Evolutionary conservation across 352 stramenopile species (phyloP), one percentile per base, ranked within the genome.

Genomic region (Saprolegnia parasitica): DNA sequence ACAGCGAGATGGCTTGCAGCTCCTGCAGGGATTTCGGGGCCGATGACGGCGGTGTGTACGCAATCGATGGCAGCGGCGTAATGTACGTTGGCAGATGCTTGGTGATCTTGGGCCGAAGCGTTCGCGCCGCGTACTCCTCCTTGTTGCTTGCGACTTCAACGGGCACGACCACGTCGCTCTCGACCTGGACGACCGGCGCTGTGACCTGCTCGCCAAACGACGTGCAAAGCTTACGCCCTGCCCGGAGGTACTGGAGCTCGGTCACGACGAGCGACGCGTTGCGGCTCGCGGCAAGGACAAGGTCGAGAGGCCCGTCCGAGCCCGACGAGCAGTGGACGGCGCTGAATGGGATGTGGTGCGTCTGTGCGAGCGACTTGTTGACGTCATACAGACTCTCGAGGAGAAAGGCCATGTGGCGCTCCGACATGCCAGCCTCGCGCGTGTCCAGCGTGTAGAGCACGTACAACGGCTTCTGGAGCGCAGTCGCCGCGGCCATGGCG

Each of bases 141-240:
- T 99, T 99, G 56, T 83, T 70, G 16, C 80, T 93, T 10, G 88
- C 94, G 35, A 86, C 78, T 77, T 95, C 98, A 18, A 90, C 88
- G 20, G 97, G 97, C 45, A 99, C 96, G 26, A 99, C 88, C 37
- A 99, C 98, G 72, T 99, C 96, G 1, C 96, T 91, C 78, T 99
- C 97, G 21, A 99, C 90, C 67, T 98, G 89, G 70, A 96, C 87
- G 58, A 99, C 62, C 20, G 80, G 79, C 23, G 85, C 71, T 13
- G 76, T 81, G 15, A 52, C 67, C 52, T 70, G 29, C 11, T 20
- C 61, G 23, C 81, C 87, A 21, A 86, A 78, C 47, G 74, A 71
- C 23, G 81, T 65, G 13, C 88, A 67, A 6, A 78, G 75, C n/a
- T 78, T 71, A 15, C 75, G 75, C 73, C 78, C 80, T 26, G 81